Conservation (phyloP, 2,329 filamentous ascomycete species). For the Endoconidiophora polonica region DNA sequence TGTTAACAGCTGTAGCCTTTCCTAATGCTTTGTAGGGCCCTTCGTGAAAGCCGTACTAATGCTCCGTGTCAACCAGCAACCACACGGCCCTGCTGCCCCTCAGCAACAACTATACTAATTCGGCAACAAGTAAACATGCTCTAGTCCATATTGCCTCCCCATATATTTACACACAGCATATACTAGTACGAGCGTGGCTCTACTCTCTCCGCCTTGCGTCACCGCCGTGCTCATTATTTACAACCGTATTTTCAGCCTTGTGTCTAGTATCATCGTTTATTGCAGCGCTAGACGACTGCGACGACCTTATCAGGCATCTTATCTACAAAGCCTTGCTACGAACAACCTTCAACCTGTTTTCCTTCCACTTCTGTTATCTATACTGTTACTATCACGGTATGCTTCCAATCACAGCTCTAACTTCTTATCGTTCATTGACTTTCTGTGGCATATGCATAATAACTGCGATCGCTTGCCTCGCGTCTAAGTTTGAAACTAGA, state of each 20-base stretch:
- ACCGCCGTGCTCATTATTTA: background rate
- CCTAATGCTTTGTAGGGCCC: no score
- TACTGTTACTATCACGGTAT: background rate
- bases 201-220: slow-evolving; percentile 1
- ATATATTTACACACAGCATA: no score
- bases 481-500: background rate
- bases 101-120: slow-evolving; percentile 3
- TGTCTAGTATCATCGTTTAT: background rate
- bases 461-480: background rate
- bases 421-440: background rate
- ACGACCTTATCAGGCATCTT: background rate
- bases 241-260: background rate
- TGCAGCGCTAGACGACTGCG: background rate
- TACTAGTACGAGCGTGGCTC: background rate
- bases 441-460: background rate
- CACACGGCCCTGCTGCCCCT: background rate
- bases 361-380: slow-evolving; percentile 1
- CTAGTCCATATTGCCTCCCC: background rate
- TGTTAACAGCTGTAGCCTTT: background rate
- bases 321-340: background rate
- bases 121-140: slow-evolving; percentile 3
- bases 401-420: background rate
- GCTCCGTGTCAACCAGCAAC: no score
- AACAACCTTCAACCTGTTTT: background rate
- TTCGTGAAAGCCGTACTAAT: no score